Conservation (phyloP, 257 asterid genomes). For the Knoxia roxburghii region DNA sequence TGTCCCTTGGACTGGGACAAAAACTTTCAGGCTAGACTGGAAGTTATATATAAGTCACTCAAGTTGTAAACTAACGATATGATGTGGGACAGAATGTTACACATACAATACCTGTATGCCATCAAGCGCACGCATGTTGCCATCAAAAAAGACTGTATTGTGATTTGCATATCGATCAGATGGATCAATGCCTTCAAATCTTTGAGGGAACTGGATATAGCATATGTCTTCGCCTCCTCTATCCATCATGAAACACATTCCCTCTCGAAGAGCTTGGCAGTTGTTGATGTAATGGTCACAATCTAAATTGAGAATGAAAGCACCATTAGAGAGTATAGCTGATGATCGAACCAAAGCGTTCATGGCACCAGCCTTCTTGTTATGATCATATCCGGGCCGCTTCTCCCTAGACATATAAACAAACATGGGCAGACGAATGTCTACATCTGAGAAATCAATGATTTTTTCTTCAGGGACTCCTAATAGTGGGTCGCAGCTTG, state of each 20-base stretch:
- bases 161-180: conserved; percentile 22
- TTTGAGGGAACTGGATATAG: conserved; percentile 25
- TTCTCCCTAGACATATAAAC: conserved; percentile 39
- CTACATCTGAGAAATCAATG: conserved; percentile 1
- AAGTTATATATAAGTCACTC: too few species aligned
- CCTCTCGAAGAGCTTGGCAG: conserved; percentile 21
- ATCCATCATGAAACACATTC: conserved; percentile 30
- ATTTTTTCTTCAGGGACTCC: background rate
- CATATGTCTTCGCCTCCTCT: conserved; percentile 18
- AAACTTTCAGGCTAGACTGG: too few species aligned
- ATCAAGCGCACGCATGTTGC: conserved; percentile 4
- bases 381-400: conserved; percentile 36
- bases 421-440: conserved; percentile 8
- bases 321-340: conserved; percentile 20
- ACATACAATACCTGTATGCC: background rate
- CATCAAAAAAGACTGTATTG: conserved; percentile 22
- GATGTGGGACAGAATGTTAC: too few species aligned
- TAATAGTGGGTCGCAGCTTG: background rate
- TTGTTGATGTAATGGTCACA: conserved; percentile 25
- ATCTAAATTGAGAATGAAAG: conserved; percentile 19
- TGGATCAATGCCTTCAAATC: conserved; percentile 23
- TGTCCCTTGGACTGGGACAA: too few species aligned
- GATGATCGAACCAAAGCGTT: conserved; percentile 34
- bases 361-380: conserved; percentile 44
- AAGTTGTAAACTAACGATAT: too few species aligned